Evolutionary conservation across 2,329 filamentous ascomycete genomes (phyloP).

Genomic region (Fusarium penzigii): DNA sequence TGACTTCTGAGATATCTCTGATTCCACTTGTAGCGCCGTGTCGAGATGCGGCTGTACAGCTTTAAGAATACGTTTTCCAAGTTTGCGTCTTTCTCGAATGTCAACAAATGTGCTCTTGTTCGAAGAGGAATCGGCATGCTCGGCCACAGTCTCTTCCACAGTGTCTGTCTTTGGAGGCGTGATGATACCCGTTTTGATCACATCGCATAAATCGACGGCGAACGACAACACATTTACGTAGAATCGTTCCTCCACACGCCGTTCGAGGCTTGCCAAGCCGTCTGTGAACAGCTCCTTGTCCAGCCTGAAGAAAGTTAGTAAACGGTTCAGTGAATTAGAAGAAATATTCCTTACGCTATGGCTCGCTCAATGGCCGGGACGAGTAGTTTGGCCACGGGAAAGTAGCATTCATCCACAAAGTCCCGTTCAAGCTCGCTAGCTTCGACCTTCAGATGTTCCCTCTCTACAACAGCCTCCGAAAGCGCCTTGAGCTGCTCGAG

Average conservation of each 20-base stretch:
- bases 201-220: slow-evolving; percentile 55
- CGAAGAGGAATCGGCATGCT: slow-evolving; percentile 48
- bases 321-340: slow-evolving; percentile 10
- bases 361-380: slow-evolving; percentile 79
- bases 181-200: slow-evolving; percentile 56
- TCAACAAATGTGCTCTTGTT: slow-evolving; percentile 60
- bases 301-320: slow-evolving; percentile 53
- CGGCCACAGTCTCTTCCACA: slow-evolving; percentile 30
- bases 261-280: slow-evolving; percentile 51
- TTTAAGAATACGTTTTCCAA: slow-evolving; percentile 89
- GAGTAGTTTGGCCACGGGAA: slow-evolving; percentile 78
- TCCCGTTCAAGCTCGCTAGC: slow-evolving; percentile 74
- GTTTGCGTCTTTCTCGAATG: slow-evolving; percentile 75
- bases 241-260: slow-evolving; percentile 54
- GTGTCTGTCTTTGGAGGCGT: slow-evolving; percentile 34
- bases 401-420: slow-evolving; percentile 88
- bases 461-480: slow-evolving; percentile 69
- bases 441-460: slow-evolving; percentile 77
- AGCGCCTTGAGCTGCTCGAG: slow-evolving; percentile 74
- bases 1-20: slow-evolving; percentile 72
- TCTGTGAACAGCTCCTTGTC: slow-evolving; percentile 63
- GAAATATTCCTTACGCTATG: slow-evolving; percentile 64
- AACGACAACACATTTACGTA: slow-evolving; percentile 62
- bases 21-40: slow-evolving; percentile 74
- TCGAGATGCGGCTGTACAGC: slow-evolving; percentile 77